Evolutionary conservation across 2,329 filamentous ascomycete genomes (phyloP).

Genomic region (Bisporella sp.): DNA sequence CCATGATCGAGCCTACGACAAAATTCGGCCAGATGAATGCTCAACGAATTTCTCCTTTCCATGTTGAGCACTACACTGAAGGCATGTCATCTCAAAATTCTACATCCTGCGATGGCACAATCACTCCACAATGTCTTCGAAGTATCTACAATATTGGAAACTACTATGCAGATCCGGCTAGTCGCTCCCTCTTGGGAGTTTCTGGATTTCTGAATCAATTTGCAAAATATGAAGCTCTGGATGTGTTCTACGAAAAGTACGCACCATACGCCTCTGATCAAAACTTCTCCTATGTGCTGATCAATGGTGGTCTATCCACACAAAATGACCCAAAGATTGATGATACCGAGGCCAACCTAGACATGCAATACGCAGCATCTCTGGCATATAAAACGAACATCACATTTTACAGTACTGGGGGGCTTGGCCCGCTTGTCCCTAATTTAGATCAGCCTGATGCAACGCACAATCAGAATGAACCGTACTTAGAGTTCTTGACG

Average conservation of each 20-base stretch:
- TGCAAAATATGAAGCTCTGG: slow-evolving; percentile 41
- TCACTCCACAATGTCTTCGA: slow-evolving; percentile 42
- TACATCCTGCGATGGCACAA: slow-evolving; percentile 8
- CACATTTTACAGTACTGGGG: slow-evolving; percentile 44
- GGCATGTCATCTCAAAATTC: neutral
- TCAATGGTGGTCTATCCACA: slow-evolving; percentile 32
- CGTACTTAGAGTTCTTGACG: slow-evolving; percentile 49
- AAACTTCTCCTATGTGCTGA: slow-evolving; percentile 35
- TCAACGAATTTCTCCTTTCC: neutral
- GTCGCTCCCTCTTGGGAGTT: slow-evolving; percentile 43
- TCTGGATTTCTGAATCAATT: slow-evolving; percentile 45
- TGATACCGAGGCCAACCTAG: slow-evolving; percentile 25
- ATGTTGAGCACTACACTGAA: neutral
- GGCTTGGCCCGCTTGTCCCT: slow-evolving; percentile 44
- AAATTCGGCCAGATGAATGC: neutral
- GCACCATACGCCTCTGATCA: slow-evolving; percentile 35
- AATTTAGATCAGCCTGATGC: slow-evolving; percentile 27
- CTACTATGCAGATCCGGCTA: slow-evolving; percentile 36
- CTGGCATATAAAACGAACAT: slow-evolving; percentile 47
- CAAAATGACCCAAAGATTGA: slow-evolving; percentile 28
- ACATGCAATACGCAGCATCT: slow-evolving; percentile 47
- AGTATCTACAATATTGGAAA: slow-evolving; percentile 40
- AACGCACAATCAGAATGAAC: slow-evolving; percentile 41
- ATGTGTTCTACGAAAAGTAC: slow-evolving; percentile 33
- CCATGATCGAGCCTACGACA: neutral